Base-by-base conservation (phyloP, 1,284 basidiomycete species). In the Microstroma glucosiphilum region DNA sequence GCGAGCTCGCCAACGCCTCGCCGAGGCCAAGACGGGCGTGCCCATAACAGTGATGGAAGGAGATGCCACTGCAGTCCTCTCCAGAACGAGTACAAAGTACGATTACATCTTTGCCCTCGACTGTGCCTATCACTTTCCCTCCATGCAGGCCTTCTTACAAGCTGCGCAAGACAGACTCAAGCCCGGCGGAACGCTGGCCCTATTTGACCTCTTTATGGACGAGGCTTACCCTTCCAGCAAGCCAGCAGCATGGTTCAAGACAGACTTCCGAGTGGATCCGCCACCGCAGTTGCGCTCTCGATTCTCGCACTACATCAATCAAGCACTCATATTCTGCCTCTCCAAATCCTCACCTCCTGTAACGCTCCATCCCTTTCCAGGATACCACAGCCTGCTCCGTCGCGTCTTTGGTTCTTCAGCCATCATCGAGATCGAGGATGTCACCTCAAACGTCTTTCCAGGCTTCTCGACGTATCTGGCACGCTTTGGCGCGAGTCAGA, bases 111-210 rank as follows among this genome's bases (percentile, higher is more conserved):
- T 76, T 2, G 77, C 76, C 1, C 68, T 77, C 2, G 77, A 79
- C 63, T 79, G 76, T 63, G 74, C 74, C 11, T 79, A 74, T 63
- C 77, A 79, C 62, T 78, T 78, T 58, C 57, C 58, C 40, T 48
- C 46, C 4, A 21, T 23, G n/a, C 56, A 64, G 37, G 60, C 65
- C 13, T 78, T 74, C 46, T 66, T 79, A 49, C 58, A 58, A 30
- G 57, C 63, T 1, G 71, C 70, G 2, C 59, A 58, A n/a, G 15
- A 43, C 40, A 37, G 65, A 1, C 63, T 79, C 48, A 61, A 46
- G 0, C 64, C 68, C 0, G 74, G 73, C 6, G 77, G 77, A 8
- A 60, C 26, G 19, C 61, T 79, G 1, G 75, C 68, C 3, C 65
- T 78, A 8, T 65, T 72, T 7, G 77, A 79, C 60, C 55, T 78